Conservation (phyloP, 2,329 filamentous ascomycete species). For the Cadophora malorum region DNA sequence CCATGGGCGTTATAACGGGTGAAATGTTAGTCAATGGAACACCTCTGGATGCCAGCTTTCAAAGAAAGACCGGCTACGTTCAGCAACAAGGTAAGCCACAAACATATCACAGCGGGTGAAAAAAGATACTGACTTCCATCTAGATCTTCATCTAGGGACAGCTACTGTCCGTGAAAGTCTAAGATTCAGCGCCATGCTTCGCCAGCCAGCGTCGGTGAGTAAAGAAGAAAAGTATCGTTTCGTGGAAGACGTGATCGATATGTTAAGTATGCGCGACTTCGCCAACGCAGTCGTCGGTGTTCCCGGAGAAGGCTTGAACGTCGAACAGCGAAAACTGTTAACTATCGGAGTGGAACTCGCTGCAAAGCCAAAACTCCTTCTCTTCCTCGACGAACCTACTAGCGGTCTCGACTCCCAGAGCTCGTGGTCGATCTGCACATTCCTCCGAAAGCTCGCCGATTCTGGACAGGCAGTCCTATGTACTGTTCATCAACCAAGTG, state of each 20-base stretch:
- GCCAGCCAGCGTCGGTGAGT: slow-evolving; percentile 79
- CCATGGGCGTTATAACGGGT: slow-evolving; percentile 87
- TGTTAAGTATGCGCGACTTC: slow-evolving; percentile 90
- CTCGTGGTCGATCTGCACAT: slow-evolving; percentile 88
- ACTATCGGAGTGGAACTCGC: slow-evolving; percentile 97
- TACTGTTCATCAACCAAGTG: slow-evolving; percentile 94
- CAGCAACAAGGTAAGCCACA: slow-evolving; percentile 70
- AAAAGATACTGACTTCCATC: background rate
- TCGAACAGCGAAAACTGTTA: slow-evolving; percentile 75
- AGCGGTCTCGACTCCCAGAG: slow-evolving; percentile 94
- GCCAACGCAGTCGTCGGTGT: slow-evolving; percentile 92
- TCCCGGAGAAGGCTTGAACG: slow-evolving; percentile 83
- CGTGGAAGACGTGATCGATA: slow-evolving; percentile 88
- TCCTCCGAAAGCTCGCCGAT: slow-evolving; percentile 88
- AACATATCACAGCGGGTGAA: background rate
- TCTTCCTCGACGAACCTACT: slow-evolving; percentile 95
- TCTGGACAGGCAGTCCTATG: slow-evolving; percentile 90
- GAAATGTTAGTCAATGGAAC: slow-evolving; percentile 64
- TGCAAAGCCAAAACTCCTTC: slow-evolving; percentile 85
- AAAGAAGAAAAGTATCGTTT: slow-evolving; percentile 83
- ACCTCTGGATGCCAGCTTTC: slow-evolving; percentile 68
- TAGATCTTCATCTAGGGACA: slow-evolving; percentile 83
- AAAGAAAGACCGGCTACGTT: slow-evolving; percentile 90
- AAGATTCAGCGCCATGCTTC: slow-evolving; percentile 83
- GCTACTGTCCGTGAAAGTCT: slow-evolving; percentile 86